Percentiles rank a stretch among this genome's conserved stretches.
Conservation (phyloP, 1,284 basidiomycete genomes). For the Boletus semigastroideus region DNA sequence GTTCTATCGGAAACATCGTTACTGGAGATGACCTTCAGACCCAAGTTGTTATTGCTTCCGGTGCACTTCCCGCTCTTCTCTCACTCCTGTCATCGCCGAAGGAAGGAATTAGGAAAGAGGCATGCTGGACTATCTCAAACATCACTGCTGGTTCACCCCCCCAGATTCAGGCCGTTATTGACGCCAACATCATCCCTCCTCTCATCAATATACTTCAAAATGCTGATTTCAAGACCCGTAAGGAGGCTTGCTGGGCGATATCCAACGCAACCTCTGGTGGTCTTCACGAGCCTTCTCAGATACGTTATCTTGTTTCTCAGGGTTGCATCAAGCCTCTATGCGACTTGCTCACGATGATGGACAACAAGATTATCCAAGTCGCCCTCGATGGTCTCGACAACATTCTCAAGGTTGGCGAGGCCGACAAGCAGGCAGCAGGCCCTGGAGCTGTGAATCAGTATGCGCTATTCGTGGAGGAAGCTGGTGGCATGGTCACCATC, state of each 20-base stretch:
- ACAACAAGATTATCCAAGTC: slow-evolving; percentile 99
- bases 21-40: slow-evolving; percentile 99
- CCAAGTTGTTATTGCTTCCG: slow-evolving; percentile 96
- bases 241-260: slow-evolving; percentile 99
- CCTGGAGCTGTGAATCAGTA: slow-evolving; percentile 91
- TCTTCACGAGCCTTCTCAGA: slow-evolving; percentile 94
- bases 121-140: slow-evolving; percentile 99
- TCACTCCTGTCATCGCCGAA: slow-evolving; percentile 93
- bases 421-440: slow-evolving; percentile 86
- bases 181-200: slow-evolving; percentile 93
- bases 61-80: slow-evolving; percentile 91
- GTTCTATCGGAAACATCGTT: slow-evolving; percentile 98
- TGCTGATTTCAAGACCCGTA: slow-evolving; percentile 99
- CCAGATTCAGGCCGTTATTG: slow-evolving; percentile 91
- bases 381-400: slow-evolving; percentile 98
- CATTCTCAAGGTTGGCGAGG: slow-evolving; percentile 97
- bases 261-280: slow-evolving; percentile 99
- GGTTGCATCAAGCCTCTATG: slow-evolving; percentile 99
- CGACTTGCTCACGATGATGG: slow-evolving; percentile 95
- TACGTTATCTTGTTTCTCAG: slow-evolving; percentile 96
- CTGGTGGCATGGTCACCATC: slow-evolving; percentile 97
- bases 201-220: slow-evolving; percentile 98
- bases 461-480: slow-evolving; percentile 94
- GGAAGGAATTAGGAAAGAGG: slow-evolving; percentile 95
- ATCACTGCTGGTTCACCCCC: slow-evolving; percentile 95